A percentile compares a stretch with the other conserved stretches of the same genome.
These are phyloP conservation scores for Boletus hoseneyae DNA, from an alignment of 1,284 basidiomycete species.

Conservation along the genomic window DNA sequence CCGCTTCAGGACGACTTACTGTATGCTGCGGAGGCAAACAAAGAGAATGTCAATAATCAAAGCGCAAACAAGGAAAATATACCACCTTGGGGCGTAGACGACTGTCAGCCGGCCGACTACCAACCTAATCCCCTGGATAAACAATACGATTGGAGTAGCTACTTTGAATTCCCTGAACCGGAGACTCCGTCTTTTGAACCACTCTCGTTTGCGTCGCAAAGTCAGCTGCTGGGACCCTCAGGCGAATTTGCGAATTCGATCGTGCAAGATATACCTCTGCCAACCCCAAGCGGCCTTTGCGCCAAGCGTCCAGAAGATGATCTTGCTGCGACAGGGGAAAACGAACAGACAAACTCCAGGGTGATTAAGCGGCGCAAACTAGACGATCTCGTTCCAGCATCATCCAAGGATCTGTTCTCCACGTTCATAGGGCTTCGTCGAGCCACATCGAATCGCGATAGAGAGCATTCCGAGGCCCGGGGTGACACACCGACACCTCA, in stretches of 20 bases:
- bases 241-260: conserved; percentile 4
- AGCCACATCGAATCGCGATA: conserved; percentile 7
- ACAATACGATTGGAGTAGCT: conserved; percentile 24
- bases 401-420: conserved; percentile 28
- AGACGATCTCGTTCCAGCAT: conserved; percentile 25
- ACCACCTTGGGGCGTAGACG: conserved; percentile 8
- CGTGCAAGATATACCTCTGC: conserved; percentile 4
- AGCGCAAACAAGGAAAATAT: conserved; percentile 25
- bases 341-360: conserved; percentile 4
- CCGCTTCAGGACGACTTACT: not conserved
- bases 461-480: conserved; percentile 18
- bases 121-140: not conserved
- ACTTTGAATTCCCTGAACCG: conserved; percentile 26
- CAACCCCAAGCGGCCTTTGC: conserved; percentile 3
- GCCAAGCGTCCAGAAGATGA: conserved; percentile 1
- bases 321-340: conserved; percentile 1
- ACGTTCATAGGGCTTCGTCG: conserved; percentile 26
- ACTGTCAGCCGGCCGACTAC: not conserved
- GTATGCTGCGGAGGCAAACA: conserved; percentile 3
- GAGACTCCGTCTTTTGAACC: conserved; percentile 23
- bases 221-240: conserved; percentile 4
- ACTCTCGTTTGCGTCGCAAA: conserved; percentile 27
- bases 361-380: conserved; percentile 28
- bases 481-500: conserved; percentile 21
- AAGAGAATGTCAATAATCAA: conserved; percentile 11